phyloP scores from a whole-genome alignment of 352 stramenopile species.

The Phytophthora macrochlamydospora region DNA sequence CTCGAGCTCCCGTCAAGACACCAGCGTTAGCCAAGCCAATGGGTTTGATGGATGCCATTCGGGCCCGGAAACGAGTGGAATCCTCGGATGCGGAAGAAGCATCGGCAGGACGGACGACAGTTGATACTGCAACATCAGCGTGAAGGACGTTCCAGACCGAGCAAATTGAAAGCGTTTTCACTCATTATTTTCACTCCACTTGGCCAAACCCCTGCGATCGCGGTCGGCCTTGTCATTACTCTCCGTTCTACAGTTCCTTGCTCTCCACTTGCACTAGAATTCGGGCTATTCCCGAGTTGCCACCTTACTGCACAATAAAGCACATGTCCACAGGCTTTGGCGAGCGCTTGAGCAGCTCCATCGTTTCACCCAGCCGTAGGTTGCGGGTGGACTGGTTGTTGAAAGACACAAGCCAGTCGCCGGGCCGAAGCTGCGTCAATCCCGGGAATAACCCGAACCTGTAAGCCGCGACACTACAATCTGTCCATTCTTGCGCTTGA shows the following conservation, averaged over 20 bases:
- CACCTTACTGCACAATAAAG: slow-evolving; percentile 72
- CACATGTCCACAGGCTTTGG: slow-evolving; percentile 83
- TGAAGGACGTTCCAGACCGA: slow-evolving; percentile 9
- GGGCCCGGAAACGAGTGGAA: slow-evolving; percentile 42
- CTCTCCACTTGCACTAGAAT: slow-evolving; percentile 9
- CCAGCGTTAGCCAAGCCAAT: slow-evolving; percentile 22
- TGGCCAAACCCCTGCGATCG: slow-evolving; percentile 11
- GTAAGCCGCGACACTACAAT: slow-evolving; percentile 83
- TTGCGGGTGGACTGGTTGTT: slow-evolving; percentile 65
- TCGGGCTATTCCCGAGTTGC: slow-evolving; percentile 27
- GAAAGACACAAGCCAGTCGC: slow-evolving; percentile 83
- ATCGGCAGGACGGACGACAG: background rate
- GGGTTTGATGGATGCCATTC: slow-evolving; percentile 73
- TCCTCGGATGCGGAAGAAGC: background rate
- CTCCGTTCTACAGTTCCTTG: background rate
- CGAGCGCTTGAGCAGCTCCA: slow-evolving; percentile 79
- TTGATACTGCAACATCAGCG: background rate
- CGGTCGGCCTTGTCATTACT: background rate
- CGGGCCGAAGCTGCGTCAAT: slow-evolving; percentile 64
- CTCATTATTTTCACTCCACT: slow-evolving; percentile 27
- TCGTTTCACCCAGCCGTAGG: slow-evolving; percentile 73
- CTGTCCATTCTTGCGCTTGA: slow-evolving; percentile 77
- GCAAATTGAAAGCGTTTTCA: slow-evolving; percentile 13
- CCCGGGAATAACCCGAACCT: slow-evolving; percentile 68
- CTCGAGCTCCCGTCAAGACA: background rate